A percentile compares a stretch with the other conserved stretches of the same genome.
Evolutionary conservation across 345 rosid genomes (phyloP).

Genomic region (Gossypioides kirkii): DNA sequence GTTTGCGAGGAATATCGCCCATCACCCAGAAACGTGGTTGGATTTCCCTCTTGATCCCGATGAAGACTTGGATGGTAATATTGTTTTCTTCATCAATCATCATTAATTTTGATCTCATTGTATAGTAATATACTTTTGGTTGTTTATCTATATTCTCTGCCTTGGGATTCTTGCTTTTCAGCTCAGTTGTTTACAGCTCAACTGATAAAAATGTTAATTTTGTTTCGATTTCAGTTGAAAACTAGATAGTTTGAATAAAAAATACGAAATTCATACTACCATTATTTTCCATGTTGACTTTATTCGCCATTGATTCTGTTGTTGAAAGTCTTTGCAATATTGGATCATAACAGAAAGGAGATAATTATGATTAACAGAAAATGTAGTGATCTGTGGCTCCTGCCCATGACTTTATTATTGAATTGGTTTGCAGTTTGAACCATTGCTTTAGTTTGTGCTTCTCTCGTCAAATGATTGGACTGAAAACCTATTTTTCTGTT

Average conservation of each 20-base stretch:
- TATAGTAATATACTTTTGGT: neutral
- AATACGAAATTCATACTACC: neutral
- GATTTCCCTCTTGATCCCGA: constrained; percentile 89
- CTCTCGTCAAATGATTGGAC: neutral
- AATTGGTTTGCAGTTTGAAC: no score
- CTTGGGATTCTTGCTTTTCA: neutral
- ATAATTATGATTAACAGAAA: neutral
- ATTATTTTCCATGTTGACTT: neutral
- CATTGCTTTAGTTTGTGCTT: neutral
- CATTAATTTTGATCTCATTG: neutral
- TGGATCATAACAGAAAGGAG: neutral
- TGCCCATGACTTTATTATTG: no score
- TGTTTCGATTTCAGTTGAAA: neutral
- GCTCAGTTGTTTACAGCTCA: neutral
- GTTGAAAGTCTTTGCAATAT: neutral
- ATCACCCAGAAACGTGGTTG: constrained; percentile 97
- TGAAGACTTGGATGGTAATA: constrained; percentile 74
- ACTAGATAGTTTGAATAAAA: neutral
- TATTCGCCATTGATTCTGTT: neutral
- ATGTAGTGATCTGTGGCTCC: neutral
- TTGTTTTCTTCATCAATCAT: neutral
- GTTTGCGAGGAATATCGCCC: constrained; percentile 75
- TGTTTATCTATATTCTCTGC: neutral
- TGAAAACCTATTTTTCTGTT: neutral
- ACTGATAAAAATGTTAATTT: neutral